Conservation (phyloP, 208 protist genomes). For the Leptomonas pyrrhocoris region DNA sequence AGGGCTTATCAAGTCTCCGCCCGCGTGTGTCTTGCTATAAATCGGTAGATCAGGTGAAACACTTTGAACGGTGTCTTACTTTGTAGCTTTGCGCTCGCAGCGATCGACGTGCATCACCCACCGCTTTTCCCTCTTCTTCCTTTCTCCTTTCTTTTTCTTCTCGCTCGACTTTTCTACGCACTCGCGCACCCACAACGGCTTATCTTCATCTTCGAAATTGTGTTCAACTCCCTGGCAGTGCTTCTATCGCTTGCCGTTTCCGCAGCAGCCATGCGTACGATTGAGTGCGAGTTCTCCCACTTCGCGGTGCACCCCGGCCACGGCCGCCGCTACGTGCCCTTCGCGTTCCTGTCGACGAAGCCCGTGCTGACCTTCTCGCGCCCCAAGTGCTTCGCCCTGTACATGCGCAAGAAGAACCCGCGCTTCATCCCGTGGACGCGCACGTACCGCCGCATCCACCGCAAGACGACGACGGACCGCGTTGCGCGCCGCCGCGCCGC, state of each 20-base stretch:
- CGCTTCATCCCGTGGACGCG: constrained; percentile 92
- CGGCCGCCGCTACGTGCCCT: constrained; percentile 93
- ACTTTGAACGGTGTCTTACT: too few species aligned
- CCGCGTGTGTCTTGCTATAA: too few species aligned
- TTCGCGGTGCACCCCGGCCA: constrained; percentile 94
- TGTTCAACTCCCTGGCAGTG: background rate
- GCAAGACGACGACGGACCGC: constrained; percentile 90
- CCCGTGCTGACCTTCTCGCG: constrained; percentile 92
- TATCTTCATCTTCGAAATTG: background rate
- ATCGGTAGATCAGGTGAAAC: too few species aligned
- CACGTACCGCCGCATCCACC: constrained; percentile 93
- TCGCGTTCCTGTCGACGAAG: constrained; percentile 94
- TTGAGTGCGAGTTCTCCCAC: constrained; percentile 94
- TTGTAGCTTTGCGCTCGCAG: too few species aligned
- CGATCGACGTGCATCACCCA: too few species aligned
- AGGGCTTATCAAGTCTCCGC: too few species aligned
- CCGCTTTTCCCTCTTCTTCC: too few species aligned
- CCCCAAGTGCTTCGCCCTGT: constrained; percentile 91
- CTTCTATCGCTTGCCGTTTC: constrained; percentile 7
- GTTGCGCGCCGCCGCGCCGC: constrained; percentile 82
- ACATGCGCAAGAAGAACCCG: constrained; percentile 96
- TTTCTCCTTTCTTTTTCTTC: too few species aligned
- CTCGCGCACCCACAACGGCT: too few species aligned
- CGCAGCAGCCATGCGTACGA: constrained; percentile 78
- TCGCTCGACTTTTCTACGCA: too few species aligned